Evolutionary conservation across 352 stramenopile genomes (phyloP).

Genomic region (Pythium phragmiticola): DNA sequence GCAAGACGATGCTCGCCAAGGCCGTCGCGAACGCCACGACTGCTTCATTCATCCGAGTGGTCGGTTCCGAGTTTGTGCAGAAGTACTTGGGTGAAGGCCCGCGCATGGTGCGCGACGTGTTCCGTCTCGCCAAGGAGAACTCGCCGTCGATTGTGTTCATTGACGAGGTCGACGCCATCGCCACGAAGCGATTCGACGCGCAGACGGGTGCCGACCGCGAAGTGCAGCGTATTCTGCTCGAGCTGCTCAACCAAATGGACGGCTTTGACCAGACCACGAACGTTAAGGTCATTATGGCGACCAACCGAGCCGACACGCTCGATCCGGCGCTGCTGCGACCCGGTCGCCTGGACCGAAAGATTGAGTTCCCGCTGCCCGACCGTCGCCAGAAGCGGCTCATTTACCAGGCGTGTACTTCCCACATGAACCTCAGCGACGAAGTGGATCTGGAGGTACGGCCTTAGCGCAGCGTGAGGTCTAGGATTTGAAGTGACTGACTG

Average conservation of each 20-base stretch:
- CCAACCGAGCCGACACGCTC: conserved; percentile 98
- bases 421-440: conserved; percentile 99
- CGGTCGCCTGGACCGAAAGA: conserved; percentile 98
- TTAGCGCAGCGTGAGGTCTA: neutral
- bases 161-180: conserved; percentile 99
- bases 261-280: conserved; percentile 99
- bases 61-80: conserved; percentile 99
- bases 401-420: conserved; percentile 98
- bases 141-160: conserved; percentile 99
- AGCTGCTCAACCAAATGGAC: conserved; percentile 99
- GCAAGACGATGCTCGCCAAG: conserved; percentile 99
- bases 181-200: conserved; percentile 99
- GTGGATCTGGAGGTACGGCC: conserved; percentile 93
- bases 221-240: conserved; percentile 99
- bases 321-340: conserved; percentile 98
- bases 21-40: conserved; percentile 99
- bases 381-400: conserved; percentile 99
- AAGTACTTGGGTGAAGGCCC: conserved; percentile 99
- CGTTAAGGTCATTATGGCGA: conserved; percentile 99
- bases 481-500: neutral
- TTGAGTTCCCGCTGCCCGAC: conserved; percentile 99
- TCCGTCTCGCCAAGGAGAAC: conserved; percentile 99
- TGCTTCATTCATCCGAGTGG: conserved; percentile 98
- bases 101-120: conserved; percentile 99
- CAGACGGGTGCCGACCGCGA: conserved; percentile 97